Conservation (phyloP, 768 basidiomycete species). For the Lepiota subincarnata region DNA sequence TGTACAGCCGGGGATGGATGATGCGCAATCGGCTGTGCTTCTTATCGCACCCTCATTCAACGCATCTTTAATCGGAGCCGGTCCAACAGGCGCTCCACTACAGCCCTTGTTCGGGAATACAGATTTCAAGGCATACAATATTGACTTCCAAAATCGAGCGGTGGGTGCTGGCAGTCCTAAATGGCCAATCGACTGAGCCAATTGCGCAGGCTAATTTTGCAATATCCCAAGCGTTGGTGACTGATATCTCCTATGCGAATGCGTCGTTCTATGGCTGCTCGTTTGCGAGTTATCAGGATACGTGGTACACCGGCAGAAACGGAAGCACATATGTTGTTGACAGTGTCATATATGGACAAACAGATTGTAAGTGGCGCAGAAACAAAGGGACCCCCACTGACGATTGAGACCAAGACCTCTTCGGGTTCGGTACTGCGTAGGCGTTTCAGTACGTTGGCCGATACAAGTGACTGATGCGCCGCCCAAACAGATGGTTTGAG, state of each 20-base stretch:
- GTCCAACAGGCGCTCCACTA: conserved; percentile 51
- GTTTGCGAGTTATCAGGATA: conserved; percentile 61
- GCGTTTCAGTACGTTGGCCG: conserved; percentile 11
- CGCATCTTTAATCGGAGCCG: conserved; percentile 56
- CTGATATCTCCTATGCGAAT: conserved; percentile 60
- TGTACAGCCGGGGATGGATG: conserved; percentile 41
- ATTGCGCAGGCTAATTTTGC: conserved; percentile 44
- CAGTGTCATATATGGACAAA: conserved; percentile 58
- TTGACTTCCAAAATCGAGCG: conserved; percentile 65
- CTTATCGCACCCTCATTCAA: conserved; percentile 53
- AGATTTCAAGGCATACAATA: conserved; percentile 64
- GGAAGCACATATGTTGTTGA: conserved; percentile 58
- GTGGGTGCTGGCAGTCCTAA: conserved; percentile 31
- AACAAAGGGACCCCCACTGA: background rate
- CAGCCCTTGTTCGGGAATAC: conserved; percentile 48
- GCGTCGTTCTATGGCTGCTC: conserved; percentile 64
- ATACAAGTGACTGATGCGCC: background rate
- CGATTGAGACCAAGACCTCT: conserved; percentile 37
- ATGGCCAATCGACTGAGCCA: background rate
- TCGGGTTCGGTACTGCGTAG: conserved; percentile 59
- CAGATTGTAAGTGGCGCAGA: conserved; percentile 46
- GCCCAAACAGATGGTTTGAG: conserved; percentile 51
- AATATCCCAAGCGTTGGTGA: conserved; percentile 59
- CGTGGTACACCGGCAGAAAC: conserved; percentile 60
- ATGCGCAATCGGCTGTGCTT: conserved; percentile 56